Evolutionary conservation across 345 rosid genomes (phyloP), one percentile per base, ranked within the genome.

Genomic region (Stellera chamaejasme): DNA sequence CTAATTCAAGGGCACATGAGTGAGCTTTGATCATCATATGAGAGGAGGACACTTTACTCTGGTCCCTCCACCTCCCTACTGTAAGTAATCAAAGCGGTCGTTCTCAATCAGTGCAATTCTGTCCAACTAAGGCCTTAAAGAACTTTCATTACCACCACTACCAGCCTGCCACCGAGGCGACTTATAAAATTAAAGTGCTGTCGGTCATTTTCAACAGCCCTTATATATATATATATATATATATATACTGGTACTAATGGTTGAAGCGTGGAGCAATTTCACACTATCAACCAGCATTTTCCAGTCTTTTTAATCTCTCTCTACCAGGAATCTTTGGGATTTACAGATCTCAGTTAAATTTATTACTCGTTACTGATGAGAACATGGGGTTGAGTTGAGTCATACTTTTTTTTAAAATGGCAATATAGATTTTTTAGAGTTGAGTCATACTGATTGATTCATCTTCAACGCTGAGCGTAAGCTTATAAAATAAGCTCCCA

Each of bases 191-290:
- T 32, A 53, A 63, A 13, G 25, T 11, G 57, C 50, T 66, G 75
- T 69, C 66, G 63, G 82, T 70, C 75, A 56, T 60, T 76, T 75
- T 75, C 64, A 46, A 46, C 43, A 48, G 56, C 48, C 55, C 48
- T n/a, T n/a, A n/a, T n/a, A n/a, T n/a, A n/a, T n/a, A n/a, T n/a
- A n/a, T n/a, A n/a, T n/a, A n/a, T n/a, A n/a, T n/a, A n/a, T n/a
- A n/a, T n/a, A n/a, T n/a, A n/a, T n/a, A n/a, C n/a, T n/a, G n/a
- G n/a, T n/a, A 45, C 48, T 14, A 45, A 45, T 45, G 4, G 13
- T 3, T 3, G 13, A 45, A 45, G 48, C 5, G 10, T 3, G 48
- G 11, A 45, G 13, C 10, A 4, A 12, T 32, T 32, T 45, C 48
- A n/a, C n/a, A 45, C 48, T 12, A 45, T 14, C 16, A 4, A 45